Conservation (phyloP, 176 grass and related monocot species). For the Stipa capillata region DNA sequence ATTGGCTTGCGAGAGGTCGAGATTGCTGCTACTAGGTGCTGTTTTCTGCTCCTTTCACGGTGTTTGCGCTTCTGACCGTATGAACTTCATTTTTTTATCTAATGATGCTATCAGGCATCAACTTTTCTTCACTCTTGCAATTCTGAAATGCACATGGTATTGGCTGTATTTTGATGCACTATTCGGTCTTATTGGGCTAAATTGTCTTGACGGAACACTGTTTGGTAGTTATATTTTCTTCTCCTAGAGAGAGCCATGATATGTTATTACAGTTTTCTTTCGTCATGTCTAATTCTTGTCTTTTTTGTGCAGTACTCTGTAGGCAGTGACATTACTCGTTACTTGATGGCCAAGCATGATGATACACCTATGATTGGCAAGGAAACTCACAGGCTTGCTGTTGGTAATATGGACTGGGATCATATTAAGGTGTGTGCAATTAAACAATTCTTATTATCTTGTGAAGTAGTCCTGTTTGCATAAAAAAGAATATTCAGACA, state of each 20-base stretch:
- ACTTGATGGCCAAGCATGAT: constrained; percentile 67
- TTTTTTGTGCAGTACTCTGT: constrained; percentile 40
- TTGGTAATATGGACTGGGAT: constrained; percentile 96
- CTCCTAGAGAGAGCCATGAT: neutral
- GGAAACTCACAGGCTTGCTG: constrained; percentile 73
- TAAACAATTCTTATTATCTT: neutral
- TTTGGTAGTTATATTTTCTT: neutral
- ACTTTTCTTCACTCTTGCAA: no score
- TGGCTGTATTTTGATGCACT: no score
- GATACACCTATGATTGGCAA: constrained; percentile 66
- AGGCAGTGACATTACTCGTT: constrained; percentile 57
- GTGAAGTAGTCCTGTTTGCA: neutral
- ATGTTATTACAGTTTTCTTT: neutral
- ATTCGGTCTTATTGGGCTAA: no score
- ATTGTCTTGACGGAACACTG: neutral
- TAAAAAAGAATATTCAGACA: constrained; percentile 3
- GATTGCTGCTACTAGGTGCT: no score
- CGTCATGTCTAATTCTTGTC: neutral
- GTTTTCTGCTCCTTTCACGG: no score
- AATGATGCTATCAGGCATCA: no score
- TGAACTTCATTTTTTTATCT: no score
- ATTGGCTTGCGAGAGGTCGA: no score
- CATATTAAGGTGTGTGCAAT: constrained; percentile 71
- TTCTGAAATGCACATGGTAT: no score
- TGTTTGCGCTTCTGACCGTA: no score